Conservation (phyloP, 2,329 filamentous ascomycete genomes). For the Nannizziopsis barbatae region DNA sequence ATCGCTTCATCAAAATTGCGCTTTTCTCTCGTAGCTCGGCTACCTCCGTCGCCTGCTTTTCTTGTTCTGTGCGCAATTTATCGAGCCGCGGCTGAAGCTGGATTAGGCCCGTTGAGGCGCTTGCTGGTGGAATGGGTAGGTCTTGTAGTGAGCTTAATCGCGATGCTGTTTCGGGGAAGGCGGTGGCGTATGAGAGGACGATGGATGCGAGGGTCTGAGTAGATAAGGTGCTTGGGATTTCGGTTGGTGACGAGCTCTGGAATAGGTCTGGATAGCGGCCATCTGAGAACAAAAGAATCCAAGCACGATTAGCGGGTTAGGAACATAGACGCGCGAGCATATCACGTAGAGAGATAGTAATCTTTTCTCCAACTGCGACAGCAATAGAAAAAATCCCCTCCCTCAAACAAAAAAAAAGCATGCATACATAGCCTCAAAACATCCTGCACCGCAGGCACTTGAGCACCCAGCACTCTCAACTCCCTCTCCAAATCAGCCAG, state of each 20-base stretch:
- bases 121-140: slow-evolving; percentile 35
- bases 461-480: slow-evolving; percentile 29
- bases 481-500: slow-evolving; percentile 30
- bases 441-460: slow-evolving; percentile 32
- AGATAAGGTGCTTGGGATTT: slow-evolving; percentile 28
- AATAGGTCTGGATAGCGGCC: slow-evolving; percentile 35
- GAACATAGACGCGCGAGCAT: background rate
- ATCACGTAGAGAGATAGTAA: too few species aligned
- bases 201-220: slow-evolving; percentile 31
- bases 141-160: slow-evolving; percentile 40
- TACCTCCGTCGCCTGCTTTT: slow-evolving; percentile 30
- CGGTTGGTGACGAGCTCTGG: slow-evolving; percentile 24
- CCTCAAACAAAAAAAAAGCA: background rate
- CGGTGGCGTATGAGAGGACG: slow-evolving; percentile 36
- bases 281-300: slow-evolving; percentile 21
- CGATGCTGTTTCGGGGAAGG: slow-evolving; percentile 39
- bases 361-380: background rate
- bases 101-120: slow-evolving; percentile 33
- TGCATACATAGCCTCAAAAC: slow-evolving; percentile 33
- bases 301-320: slow-evolving; percentile 6
- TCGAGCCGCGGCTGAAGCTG: slow-evolving; percentile 35
- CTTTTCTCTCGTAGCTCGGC: slow-evolving; percentile 34
- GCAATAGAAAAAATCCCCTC: background rate
- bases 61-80: slow-evolving; percentile 27
- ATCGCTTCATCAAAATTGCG: slow-evolving; percentile 48